Evolutionary conservation across 1,284 basidiomycete species (phyloP).

Genomic region (Vanrija pseudolonga): DNA sequence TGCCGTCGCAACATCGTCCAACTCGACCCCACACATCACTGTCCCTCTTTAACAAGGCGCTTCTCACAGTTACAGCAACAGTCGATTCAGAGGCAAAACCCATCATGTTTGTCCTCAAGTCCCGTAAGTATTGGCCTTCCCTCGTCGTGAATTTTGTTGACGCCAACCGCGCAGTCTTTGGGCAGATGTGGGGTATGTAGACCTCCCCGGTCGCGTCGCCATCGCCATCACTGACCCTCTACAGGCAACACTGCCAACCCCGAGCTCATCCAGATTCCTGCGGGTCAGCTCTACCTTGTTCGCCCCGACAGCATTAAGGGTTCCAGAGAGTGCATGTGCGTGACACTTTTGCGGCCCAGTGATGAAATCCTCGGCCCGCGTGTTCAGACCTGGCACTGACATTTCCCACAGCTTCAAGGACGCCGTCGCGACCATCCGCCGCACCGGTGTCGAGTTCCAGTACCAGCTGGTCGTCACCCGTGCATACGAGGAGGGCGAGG

Average conservation of each 20-base stretch:
- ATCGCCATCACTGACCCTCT: not conserved
- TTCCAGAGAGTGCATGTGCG: slow-evolving; percentile 95
- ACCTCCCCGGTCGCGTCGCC: slow-evolving; percentile 53
- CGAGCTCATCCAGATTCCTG: slow-evolving; percentile 90
- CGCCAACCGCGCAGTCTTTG: slow-evolving; percentile 61
- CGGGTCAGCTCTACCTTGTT: slow-evolving; percentile 86
- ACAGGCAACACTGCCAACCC: slow-evolving; percentile 64
- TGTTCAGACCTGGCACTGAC: not conserved
- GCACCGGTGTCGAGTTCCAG: slow-evolving; percentile 74
- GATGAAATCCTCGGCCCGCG: not conserved
- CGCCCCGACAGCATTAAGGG: slow-evolving; percentile 86
- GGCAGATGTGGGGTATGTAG: slow-evolving; percentile 88
- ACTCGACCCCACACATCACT: too few relatives aligned
- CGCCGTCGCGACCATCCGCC: slow-evolving; percentile 88
- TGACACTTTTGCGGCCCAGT: slow-evolving; percentile 16
- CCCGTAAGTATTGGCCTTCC: slow-evolving; percentile 57
- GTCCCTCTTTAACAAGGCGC: too few relatives aligned
- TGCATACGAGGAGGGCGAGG: slow-evolving; percentile 92
- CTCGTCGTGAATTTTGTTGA: slow-evolving; percentile 7
- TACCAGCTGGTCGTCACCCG: slow-evolving; percentile 96
- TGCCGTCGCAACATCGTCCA: too few relatives aligned
- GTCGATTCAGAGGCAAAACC: too few relatives aligned
- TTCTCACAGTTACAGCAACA: too few relatives aligned
- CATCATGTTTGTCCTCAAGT: slow-evolving; percentile 72
- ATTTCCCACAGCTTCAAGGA: slow-evolving; percentile 77